Evolutionary conservation across 2,329 filamentous ascomycete genomes (phyloP).

Genomic region (Fusarium brachygibbosum): DNA sequence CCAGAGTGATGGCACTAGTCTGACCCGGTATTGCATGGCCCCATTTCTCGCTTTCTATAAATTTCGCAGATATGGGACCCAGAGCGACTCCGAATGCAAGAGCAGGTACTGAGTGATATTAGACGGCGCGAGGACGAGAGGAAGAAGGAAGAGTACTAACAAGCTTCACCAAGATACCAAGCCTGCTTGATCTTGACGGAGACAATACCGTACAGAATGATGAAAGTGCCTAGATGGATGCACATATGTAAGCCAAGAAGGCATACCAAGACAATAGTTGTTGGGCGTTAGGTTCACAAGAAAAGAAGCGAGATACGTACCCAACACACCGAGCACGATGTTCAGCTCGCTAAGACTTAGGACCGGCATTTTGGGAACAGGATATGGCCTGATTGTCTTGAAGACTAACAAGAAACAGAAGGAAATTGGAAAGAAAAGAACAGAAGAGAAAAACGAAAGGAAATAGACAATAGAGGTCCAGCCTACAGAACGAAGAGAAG

Average conservation of each 20-base stretch:
- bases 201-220: conserved; percentile 62
- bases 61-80: conserved; percentile 67
- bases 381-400: not conserved
- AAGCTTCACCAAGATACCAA: conserved; percentile 68
- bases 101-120: conserved; percentile 62
- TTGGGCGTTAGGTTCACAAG: conserved; percentile 60
- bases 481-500: conserved; percentile 9
- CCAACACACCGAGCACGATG: conserved; percentile 61
- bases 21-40: conserved; percentile 47
- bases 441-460: not conserved
- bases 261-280: conserved; percentile 48
- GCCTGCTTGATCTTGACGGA: conserved; percentile 66
- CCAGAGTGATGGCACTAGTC: conserved; percentile 58
- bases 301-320: conserved; percentile 46
- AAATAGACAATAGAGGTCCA: conserved; percentile 7
- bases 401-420: not conserved
- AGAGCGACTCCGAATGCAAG: conserved; percentile 66
- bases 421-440: not conserved
- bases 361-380: conserved; percentile 23
- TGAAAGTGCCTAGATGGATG: conserved; percentile 58
- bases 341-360: conserved; percentile 66
- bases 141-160: conserved; percentile 55
- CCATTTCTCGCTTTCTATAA: conserved; percentile 60
- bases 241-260: conserved; percentile 59
- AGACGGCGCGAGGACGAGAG: not conserved